Evolutionary conservation across 2,329 filamentous ascomycete species (phyloP), one percentile per base, ranked within the genome.

Genomic region (Monilinia vaccinii-corymbosi): DNA sequence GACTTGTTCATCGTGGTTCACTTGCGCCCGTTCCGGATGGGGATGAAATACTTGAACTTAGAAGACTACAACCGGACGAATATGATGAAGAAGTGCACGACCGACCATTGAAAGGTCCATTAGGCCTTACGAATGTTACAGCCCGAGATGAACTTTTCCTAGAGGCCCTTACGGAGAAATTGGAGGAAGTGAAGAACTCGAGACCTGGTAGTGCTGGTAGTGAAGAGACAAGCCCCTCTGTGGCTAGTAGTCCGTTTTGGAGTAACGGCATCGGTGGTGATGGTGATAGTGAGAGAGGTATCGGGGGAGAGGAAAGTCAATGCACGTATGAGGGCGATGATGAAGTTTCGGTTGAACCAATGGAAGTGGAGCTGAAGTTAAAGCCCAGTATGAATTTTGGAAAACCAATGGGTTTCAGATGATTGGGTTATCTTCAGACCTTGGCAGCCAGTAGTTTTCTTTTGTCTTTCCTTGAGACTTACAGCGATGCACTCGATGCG

Each of bases 371-470:
- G 16, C 55, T 69, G n/a, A 63, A 63, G 48, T n/a, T 69, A 36
- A 69, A 68, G 52, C 58, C 64, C 6, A 68, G 61, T 53, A 47
- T 62, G 40, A 69, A 69, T 59, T 69, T 69, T 61, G 68, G 68
- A 16, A 63, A 45, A 47, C 68, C 68, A 16, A 60, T 69, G 46
- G 68, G 68, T 3, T 46, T 47, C 23, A 44, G 32, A 59, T 53
- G 51, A 53, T 53, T 44, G 28, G 42, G 46, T 14, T 23, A 32
- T 32, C 38, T 11, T 44, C n/a, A 4, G 13, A n/a, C n/a, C 44
- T 11, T 16, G 21, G n/a, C 51, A 32, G 11, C 23, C 18, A 16
- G 40, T 13, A 3, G 5, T 53, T 42, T 53, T 51, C 21, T 23
- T 23, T 32, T 32, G n/a, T 32, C 38, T 21, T 53, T 44, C 21